Percentiles rank a stretch among this genome's conserved stretches.
Conservation (phyloP, 257 asterid genomes). For the Catharanthus roseus region DNA sequence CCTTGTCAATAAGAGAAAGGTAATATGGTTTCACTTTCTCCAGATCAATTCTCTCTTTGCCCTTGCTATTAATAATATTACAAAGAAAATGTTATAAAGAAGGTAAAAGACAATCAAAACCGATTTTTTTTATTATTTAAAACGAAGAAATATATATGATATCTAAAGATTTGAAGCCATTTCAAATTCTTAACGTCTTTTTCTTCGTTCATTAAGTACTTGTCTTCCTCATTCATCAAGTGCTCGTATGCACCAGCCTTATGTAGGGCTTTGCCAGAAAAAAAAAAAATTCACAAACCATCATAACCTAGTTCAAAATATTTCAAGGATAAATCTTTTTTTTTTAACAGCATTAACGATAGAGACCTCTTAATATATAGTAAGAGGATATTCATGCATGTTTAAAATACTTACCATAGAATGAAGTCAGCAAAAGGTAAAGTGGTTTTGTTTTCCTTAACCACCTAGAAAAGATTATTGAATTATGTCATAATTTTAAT, state of each 20-base stretch:
- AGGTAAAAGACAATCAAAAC: too few species aligned
- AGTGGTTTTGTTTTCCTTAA: slow-evolving; percentile 35
- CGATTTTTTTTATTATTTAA: background rate
- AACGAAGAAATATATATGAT: background rate
- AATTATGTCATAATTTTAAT: background rate
- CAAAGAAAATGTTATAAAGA: too few species aligned
- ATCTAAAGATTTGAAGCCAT: slow-evolving; percentile 40
- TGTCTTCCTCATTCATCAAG: slow-evolving; percentile 41
- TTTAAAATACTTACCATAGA: slow-evolving; percentile 26
- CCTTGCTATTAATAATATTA: slow-evolving; percentile 41
- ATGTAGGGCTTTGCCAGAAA: slow-evolving; percentile 41
- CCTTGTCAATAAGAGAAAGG: slow-evolving; percentile 36
- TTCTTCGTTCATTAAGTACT: slow-evolving; percentile 38
- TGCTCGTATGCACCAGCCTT: slow-evolving; percentile 29
- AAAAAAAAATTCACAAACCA: background rate
- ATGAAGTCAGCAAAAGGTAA: slow-evolving; percentile 40
- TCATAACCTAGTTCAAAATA: background rate
- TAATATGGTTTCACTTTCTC: slow-evolving; percentile 40
- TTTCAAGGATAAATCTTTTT: too few species aligned
- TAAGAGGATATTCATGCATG: background rate
- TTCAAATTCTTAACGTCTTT: slow-evolving; percentile 33
- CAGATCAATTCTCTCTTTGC: slow-evolving; percentile 28
- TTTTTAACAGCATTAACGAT: too few species aligned
- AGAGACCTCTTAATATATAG: too few species aligned
- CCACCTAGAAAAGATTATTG: slow-evolving; percentile 27